phyloP scores from a whole-genome alignment of 257 asterid species.

The Mentha longifolia region DNA sequence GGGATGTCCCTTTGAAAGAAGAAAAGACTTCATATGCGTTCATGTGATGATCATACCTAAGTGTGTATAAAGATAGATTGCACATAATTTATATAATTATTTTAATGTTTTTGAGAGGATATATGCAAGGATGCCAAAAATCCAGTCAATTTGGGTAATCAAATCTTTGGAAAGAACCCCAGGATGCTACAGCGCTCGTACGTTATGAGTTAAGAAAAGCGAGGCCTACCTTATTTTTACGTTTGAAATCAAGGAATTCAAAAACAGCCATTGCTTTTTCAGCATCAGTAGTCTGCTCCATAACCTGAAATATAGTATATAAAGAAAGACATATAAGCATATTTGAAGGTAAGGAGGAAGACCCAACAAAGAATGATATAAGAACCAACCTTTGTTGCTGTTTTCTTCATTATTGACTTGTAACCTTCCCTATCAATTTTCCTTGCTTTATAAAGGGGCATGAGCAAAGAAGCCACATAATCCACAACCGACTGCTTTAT shows the following conservation, averaged over 20 bases:
- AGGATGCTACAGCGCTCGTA: slow-evolving; percentile 12
- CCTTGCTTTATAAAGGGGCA: slow-evolving; percentile 98
- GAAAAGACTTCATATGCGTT: not conserved
- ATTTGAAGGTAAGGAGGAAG: slow-evolving; percentile 24
- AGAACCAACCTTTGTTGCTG: slow-evolving; percentile 90
- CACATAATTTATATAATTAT: slow-evolving; percentile 9
- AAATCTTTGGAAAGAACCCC: slow-evolving; percentile 26
- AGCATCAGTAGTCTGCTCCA: slow-evolving; percentile 86
- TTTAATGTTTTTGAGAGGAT: not conserved
- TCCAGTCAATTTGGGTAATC: slow-evolving; percentile 6
- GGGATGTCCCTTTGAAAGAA: not conserved
- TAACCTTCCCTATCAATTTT: slow-evolving; percentile 90
- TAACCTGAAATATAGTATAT: slow-evolving; percentile 62
- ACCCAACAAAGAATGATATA: slow-evolving; percentile 25
- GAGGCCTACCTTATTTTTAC: slow-evolving; percentile 84
- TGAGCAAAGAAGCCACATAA: slow-evolving; percentile 89
- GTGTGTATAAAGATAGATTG: slow-evolving; percentile 15
- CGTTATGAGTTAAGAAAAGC: slow-evolving; percentile 26
- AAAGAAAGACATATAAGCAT: slow-evolving; percentile 32
- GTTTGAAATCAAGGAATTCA: slow-evolving; percentile 94
- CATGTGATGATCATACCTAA: slow-evolving; percentile 23
- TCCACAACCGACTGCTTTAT: slow-evolving; percentile 91
- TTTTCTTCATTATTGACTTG: slow-evolving; percentile 96
- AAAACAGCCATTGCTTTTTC: slow-evolving; percentile 86
- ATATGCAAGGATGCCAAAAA: slow-evolving; percentile 12